Conservation (phyloP, 1,139 yeast species). For the Chernovozyma aurita region DNA sequence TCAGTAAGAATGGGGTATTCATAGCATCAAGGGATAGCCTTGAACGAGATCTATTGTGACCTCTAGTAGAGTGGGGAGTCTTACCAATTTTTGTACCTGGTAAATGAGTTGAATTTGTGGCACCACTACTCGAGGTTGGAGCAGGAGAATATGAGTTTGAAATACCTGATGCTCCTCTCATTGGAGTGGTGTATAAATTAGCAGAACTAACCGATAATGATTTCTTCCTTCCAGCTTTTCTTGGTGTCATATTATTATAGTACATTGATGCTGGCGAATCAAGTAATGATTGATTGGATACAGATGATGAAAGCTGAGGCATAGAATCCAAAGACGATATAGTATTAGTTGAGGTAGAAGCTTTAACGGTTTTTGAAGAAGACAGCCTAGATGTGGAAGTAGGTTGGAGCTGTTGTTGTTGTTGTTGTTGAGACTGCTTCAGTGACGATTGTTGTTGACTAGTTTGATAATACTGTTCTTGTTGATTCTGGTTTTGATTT, state of each 20-base stretch:
- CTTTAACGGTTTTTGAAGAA: constrained; percentile 13
- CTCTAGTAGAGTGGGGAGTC: constrained; percentile 27
- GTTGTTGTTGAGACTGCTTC: constrained; percentile 1
- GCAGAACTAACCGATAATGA: constrained; percentile 27
- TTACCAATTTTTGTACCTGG: constrained; percentile 21
- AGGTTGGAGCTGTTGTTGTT: constrained; percentile 8
- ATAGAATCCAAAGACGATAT: constrained; percentile 41
- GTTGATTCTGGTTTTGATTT: not conserved
- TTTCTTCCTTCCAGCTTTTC: constrained; percentile 26
- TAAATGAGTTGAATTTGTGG: constrained; percentile 5
- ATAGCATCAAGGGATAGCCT: constrained; percentile 34
- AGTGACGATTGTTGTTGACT: constrained; percentile 7
- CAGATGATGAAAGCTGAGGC: constrained; percentile 34
- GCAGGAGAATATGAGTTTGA: not conserved
- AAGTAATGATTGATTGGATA: constrained; percentile 32
- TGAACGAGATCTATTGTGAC: constrained; percentile 41
- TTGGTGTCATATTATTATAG: constrained; percentile 23
- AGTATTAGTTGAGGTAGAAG: constrained; percentile 35
- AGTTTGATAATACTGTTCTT: too few relatives aligned
- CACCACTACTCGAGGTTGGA: constrained; percentile 33
- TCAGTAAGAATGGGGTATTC: constrained; percentile 12
- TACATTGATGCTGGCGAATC: constrained; percentile 27
- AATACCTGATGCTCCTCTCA: constrained; percentile 12
- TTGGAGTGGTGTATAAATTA: constrained; percentile 28
- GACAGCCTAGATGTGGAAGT: not conserved